Evolutionary conservation across 2,329 filamentous ascomycete species (phyloP).

Genomic region (Penicillium polonicum): DNA sequence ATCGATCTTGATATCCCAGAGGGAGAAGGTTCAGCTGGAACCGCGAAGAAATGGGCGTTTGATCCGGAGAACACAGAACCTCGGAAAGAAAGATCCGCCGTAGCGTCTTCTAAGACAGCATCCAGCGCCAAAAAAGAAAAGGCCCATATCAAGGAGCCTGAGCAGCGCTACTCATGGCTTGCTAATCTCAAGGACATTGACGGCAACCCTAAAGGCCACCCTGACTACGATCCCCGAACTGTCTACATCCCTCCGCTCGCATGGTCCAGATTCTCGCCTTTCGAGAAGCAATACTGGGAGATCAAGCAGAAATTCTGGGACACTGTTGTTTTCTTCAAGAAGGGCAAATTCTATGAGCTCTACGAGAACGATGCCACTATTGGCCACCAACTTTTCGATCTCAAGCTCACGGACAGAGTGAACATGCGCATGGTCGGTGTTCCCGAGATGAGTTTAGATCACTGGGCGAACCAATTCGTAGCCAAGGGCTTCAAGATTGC

Average conservation of each 20-base stretch:
- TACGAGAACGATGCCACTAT: slow-evolving; percentile 98
- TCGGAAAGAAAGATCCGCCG: slow-evolving; percentile 48
- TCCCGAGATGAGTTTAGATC: slow-evolving; percentile 88
- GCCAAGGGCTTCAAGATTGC: slow-evolving; percentile 98
- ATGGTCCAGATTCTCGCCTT: slow-evolving; percentile 81
- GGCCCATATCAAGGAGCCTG: slow-evolving; percentile 76
- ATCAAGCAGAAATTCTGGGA: slow-evolving; percentile 99
- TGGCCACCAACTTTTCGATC: slow-evolving; percentile 92
- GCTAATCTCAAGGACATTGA: slow-evolving; percentile 83
- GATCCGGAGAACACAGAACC: slow-evolving; percentile 60
- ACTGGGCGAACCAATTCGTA: slow-evolving; percentile 98
- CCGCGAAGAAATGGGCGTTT: slow-evolving; percentile 79
- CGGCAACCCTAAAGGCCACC: slow-evolving; percentile 70
- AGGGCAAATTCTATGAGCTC: slow-evolving; percentile 98
- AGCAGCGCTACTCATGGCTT: slow-evolving; percentile 86
- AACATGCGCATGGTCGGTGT: slow-evolving; percentile 99
- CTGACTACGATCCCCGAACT: slow-evolving; percentile 87
- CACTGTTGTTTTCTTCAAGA: slow-evolving; percentile 98
- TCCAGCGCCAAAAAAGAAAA: slow-evolving; percentile 56
- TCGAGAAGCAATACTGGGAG: slow-evolving; percentile 98
- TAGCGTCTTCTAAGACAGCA: slow-evolving; percentile 35
- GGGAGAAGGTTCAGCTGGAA: slow-evolving; percentile 60
- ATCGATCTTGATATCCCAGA: slow-evolving; percentile 56
- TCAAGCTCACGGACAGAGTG: slow-evolving; percentile 95
- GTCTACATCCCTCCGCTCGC: slow-evolving; percentile 83